Evolutionary conservation across 176 grass and related monocot genomes (phyloP).

Genomic region (Thinopyrum elongatum): DNA sequence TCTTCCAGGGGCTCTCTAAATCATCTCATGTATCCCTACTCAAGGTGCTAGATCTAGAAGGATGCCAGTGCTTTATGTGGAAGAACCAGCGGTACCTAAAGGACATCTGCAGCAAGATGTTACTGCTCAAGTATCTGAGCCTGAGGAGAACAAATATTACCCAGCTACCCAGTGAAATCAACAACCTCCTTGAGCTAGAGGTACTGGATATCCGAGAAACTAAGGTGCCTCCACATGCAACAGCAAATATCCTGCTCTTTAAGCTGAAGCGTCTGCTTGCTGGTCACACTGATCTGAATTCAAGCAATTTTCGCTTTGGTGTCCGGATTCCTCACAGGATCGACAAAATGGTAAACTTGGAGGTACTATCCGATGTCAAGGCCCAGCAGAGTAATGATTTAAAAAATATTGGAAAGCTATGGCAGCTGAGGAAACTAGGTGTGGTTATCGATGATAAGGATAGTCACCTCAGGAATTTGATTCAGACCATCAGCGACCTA

Average conservation of each 20-base stretch:
- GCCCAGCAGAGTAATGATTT: not conserved
- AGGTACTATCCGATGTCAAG: not conserved
- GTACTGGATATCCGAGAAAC: slow-evolving; percentile 35
- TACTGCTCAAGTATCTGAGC: slow-evolving; percentile 26
- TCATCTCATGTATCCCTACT: not conserved
- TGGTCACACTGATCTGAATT: too few relatives aligned
- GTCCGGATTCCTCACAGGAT: not conserved
- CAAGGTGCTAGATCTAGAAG: slow-evolving; percentile 39
- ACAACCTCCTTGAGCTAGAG: slow-evolving; percentile 25
- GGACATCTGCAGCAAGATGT: not conserved
- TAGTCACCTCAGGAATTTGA: not conserved
- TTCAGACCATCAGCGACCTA: not conserved
- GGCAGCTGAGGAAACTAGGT: slow-evolving; percentile 26
- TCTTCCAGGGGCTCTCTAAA: not conserved
- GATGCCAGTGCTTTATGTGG: not conserved
- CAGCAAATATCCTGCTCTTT: not conserved
- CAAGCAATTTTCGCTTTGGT: not conserved
- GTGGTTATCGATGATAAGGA: not conserved
- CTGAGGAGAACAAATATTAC: slow-evolving; percentile 7
- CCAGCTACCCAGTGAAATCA: slow-evolving; percentile 5
- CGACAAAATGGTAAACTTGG: not conserved
- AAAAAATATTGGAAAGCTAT: not conserved
- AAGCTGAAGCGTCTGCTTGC: slow-evolving; percentile 20
- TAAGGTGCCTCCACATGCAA: not conserved
- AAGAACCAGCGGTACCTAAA: not conserved